Conservation (phyloP, 306 rosid species). For the Oemleria cerasiformis region DNA sequence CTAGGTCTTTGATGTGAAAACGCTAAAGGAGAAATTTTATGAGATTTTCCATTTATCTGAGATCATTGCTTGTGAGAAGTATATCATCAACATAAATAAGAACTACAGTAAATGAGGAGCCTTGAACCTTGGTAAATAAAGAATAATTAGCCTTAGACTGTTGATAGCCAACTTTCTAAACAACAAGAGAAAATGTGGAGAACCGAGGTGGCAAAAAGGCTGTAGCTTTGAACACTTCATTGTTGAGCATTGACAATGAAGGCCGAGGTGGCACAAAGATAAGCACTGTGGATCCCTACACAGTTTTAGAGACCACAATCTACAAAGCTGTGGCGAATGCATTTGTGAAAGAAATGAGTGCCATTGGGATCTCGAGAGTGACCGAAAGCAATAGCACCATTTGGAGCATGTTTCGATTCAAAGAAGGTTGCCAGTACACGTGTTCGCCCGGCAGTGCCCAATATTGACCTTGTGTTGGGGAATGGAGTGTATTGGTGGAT, state of each 20-base stretch:
- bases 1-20: no score
- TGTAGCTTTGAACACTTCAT: slow-evolving; percentile 32
- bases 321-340: slow-evolving; percentile 38
- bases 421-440: slow-evolving; percentile 25
- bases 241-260: slow-evolving; percentile 35
- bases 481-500: slow-evolving; percentile 45
- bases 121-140: no score
- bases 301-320: slow-evolving; percentile 44
- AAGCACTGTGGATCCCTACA: slow-evolving; percentile 56
- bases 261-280: slow-evolving; percentile 62
- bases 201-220: no score
- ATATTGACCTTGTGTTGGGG: slow-evolving; percentile 45
- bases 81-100: no score
- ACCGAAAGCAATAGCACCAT: slow-evolving; percentile 50
- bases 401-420: slow-evolving; percentile 42
- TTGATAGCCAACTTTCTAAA: no score
- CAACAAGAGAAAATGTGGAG: no score
- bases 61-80: no score
- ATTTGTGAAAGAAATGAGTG: slow-evolving; percentile 21
- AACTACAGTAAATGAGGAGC: no score
- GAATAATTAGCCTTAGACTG: no score
- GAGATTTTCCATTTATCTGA: no score
- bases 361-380: slow-evolving; percentile 19
- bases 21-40: no score
- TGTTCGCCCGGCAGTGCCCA: slow-evolving; percentile 46